These are phyloP conservation scores for Clathrospora elynae DNA, from an alignment of 2,329 filamentous ascomycete species.

Conservation along the genomic window DNA sequence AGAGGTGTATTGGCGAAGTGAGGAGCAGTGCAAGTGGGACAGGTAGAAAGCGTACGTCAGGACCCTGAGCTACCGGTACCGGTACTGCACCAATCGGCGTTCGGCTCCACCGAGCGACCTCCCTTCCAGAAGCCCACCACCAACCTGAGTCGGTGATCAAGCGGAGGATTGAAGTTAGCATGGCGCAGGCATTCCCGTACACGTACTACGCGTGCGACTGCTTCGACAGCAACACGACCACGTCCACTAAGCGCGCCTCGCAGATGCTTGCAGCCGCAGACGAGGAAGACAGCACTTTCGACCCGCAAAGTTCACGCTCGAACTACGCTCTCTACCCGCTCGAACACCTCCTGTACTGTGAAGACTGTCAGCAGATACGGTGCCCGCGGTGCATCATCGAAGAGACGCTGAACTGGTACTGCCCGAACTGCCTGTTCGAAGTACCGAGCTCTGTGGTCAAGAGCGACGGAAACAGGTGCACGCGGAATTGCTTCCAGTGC, in stretches of 20 bases:
- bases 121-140: slow-evolving; percentile 10
- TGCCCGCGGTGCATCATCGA: slow-evolving; percentile 91
- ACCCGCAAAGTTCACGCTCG: slow-evolving; percentile 80
- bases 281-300: slow-evolving; percentile 79
- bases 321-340: slow-evolving; percentile 93
- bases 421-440: slow-evolving; percentile 93
- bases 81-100: slow-evolving; percentile 16
- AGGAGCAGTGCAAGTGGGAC: not conserved
- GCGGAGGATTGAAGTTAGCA: slow-evolving; percentile 29
- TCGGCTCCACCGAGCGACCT: slow-evolving; percentile 16
- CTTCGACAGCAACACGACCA: slow-evolving; percentile 54
- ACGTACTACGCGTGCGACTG: slow-evolving; percentile 69
- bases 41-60: slow-evolving; percentile 13
- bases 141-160: not conserved
- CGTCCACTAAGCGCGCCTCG: slow-evolving; percentile 42
- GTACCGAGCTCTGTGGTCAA: slow-evolving; percentile 91
- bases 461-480: slow-evolving; percentile 92
- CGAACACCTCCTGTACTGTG: slow-evolving; percentile 93
- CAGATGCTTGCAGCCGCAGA: slow-evolving; percentile 54
- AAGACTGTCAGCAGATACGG: slow-evolving; percentile 94
- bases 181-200: slow-evolving; percentile 66
- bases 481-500: slow-evolving; percentile 93
- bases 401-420: slow-evolving; percentile 94
- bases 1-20: not conserved
- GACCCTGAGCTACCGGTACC: slow-evolving; percentile 5